phyloP scores from a whole-genome alignment of 495 filamentous ascomycete species.

The Hypoxylon rickii region DNA sequence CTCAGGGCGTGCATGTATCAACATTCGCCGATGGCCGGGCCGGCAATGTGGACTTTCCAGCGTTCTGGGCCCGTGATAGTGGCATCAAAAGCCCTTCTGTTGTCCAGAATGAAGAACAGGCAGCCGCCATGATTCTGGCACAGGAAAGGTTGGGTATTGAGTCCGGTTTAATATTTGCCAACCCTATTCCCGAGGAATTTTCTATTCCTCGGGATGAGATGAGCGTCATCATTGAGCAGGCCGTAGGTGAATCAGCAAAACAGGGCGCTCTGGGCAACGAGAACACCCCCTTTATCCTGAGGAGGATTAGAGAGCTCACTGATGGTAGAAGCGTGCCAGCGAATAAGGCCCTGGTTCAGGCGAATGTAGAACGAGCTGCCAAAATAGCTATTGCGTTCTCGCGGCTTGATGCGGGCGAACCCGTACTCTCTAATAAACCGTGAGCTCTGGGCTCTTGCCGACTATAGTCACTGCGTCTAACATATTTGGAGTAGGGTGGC shows the following conservation, averaged over 20 bases:
- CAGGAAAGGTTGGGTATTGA: constrained; percentile 65
- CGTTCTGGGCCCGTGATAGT: constrained; percentile 88
- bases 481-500: constrained; percentile 29
- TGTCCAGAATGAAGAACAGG: constrained; percentile 74
- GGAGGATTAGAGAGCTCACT: constrained; percentile 80
- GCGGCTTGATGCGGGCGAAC: constrained; percentile 50
- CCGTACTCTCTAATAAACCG: constrained; percentile 24
- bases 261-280: constrained; percentile 72
- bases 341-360: constrained; percentile 77
- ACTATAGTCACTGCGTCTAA: constrained; percentile 18
- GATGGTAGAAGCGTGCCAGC: constrained; percentile 70
- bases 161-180: constrained; percentile 83
- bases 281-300: constrained; percentile 88
- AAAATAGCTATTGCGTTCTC: constrained; percentile 77
- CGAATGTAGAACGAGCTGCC: constrained; percentile 80
- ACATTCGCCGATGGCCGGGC: constrained; percentile 83
- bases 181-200: constrained; percentile 75
- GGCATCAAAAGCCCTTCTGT: constrained; percentile 76
- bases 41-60: constrained; percentile 75
- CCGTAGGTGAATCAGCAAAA: constrained; percentile 70
- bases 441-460: constrained; percentile 31
- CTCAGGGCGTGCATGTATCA: constrained; percentile 82
- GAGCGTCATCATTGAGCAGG: constrained; percentile 70
- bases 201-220: constrained; percentile 76
- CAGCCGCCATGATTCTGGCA: constrained; percentile 74